Evolutionary conservation across 2,329 filamentous ascomycete genomes (phyloP).

Genomic region (Fusarium chaquense): DNA sequence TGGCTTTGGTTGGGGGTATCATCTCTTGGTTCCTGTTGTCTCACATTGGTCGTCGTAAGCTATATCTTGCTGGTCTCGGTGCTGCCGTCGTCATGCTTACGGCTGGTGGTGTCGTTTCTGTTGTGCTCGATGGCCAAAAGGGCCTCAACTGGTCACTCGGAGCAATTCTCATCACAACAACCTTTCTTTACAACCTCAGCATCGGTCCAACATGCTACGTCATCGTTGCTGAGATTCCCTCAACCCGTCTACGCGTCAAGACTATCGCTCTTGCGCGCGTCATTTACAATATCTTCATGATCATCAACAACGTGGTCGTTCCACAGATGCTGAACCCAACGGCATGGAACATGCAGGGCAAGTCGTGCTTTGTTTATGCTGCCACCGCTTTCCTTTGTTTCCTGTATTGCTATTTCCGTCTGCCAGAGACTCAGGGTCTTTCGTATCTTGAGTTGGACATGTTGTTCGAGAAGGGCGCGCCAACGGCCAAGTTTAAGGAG

Average conservation of each 20-base stretch:
- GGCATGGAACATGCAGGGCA: constrained; percentile 44
- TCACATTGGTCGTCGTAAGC: constrained; percentile 54
- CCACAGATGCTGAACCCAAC: constrained; percentile 46
- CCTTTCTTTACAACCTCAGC: constrained; percentile 51
- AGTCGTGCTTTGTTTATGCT: constrained; percentile 41
- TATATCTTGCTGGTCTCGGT: constrained; percentile 54
- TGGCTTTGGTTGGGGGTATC: constrained; percentile 56
- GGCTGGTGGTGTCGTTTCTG: constrained; percentile 55
- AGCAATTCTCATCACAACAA: constrained; percentile 55
- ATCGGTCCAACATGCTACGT: constrained; percentile 49
- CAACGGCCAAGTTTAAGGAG: constrained; percentile 49
- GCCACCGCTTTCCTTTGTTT: constrained; percentile 38
- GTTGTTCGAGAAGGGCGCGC: constrained; percentile 45
- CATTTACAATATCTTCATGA: constrained; percentile 36
- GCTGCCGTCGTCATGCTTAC: constrained; percentile 51
- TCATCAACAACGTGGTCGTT: constrained; percentile 44
- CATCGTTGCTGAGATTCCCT: constrained; percentile 54
- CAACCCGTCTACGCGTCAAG: constrained; percentile 55
- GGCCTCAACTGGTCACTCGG: constrained; percentile 52
- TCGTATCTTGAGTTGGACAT: constrained; percentile 47
- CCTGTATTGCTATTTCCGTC: constrained; percentile 45
- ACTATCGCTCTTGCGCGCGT: constrained; percentile 55
- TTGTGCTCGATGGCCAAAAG: constrained; percentile 44
- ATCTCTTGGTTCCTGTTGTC: constrained; percentile 56
- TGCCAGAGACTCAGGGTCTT: constrained; percentile 45